A percentile compares a stretch with the other conserved stretches of the same genome.
Conservation (phyloP, 192 early-diverging fungal genomes). For the Coemansia sp. region DNA sequence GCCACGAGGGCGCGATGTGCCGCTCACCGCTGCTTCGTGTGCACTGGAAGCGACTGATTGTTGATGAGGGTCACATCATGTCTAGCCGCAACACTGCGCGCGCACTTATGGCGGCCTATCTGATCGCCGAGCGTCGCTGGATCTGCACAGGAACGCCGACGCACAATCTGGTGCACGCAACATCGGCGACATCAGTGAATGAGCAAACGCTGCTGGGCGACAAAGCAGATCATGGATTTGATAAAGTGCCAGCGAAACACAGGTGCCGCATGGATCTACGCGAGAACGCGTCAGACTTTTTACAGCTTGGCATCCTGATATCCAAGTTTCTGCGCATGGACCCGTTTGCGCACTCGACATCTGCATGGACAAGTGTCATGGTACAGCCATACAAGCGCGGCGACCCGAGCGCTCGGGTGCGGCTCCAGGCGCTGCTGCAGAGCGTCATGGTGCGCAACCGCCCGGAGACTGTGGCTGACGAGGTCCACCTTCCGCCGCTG, state of each 20-base stretch:
- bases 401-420: conserved; percentile 46
- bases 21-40: conserved; percentile 70
- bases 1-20: conserved; percentile 18
- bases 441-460: conserved; percentile 74
- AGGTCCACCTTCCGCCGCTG: conserved; percentile 68
- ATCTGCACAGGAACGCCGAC: conserved; percentile 74
- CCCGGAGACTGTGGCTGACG: conserved; percentile 55
- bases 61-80: conserved; percentile 83
- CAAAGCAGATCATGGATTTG: neutral
- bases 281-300: conserved; percentile 40
- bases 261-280: conserved; percentile 14
- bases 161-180: conserved; percentile 61
- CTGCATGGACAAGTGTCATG: conserved; percentile 55
- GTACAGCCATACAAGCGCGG: conserved; percentile 58
- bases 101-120: conserved; percentile 56
- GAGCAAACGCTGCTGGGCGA: neutral
- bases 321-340: conserved; percentile 61
- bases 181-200: conserved; percentile 24
- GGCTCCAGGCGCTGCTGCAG: conserved; percentile 62
- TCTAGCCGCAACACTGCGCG: conserved; percentile 52
- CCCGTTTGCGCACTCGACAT: conserved; percentile 59
- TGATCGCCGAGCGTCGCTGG: conserved; percentile 66
- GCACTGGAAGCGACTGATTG: conserved; percentile 77
- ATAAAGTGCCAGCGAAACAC: neutral
- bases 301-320: conserved; percentile 62